Evolutionary conservation across 768 basidiomycete species (phyloP).

Genomic region (Cyclocybe aegerita): DNA sequence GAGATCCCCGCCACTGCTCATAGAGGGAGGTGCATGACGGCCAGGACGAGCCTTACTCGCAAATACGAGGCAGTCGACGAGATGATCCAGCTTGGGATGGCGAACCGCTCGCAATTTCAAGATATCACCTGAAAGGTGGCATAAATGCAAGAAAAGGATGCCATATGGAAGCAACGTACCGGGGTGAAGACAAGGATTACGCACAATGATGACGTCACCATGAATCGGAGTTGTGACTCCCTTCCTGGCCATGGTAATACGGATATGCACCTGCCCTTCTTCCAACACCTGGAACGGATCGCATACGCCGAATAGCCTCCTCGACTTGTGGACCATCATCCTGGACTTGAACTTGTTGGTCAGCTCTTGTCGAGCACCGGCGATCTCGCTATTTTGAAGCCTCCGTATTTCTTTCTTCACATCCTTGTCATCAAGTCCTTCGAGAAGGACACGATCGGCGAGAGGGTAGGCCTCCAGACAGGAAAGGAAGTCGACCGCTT

Average conservation of each 20-base stretch:
- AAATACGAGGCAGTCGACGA: slow-evolving; percentile 70
- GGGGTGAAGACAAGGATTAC: slow-evolving; percentile 71
- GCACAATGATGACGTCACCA: slow-evolving; percentile 60
- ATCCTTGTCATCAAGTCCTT: slow-evolving; percentile 46
- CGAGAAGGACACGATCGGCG: slow-evolving; percentile 53
- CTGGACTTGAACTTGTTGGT: slow-evolving; percentile 50
- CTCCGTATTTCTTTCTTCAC: slow-evolving; percentile 42
- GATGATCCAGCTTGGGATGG: slow-evolving; percentile 47
- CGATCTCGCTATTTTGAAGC: slow-evolving; percentile 49
- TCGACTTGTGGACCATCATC: slow-evolving; percentile 62
- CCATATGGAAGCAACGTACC: slow-evolving; percentile 29
- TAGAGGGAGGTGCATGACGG: slow-evolving; percentile 61
- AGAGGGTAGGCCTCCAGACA: slow-evolving; percentile 45
- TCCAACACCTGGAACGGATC: slow-evolving; percentile 63
- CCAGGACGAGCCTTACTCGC: slow-evolving; percentile 56
- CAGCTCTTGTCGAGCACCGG: slow-evolving; percentile 47
- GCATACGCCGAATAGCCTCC: slow-evolving; percentile 65
- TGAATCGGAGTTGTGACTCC: slow-evolving; percentile 58
- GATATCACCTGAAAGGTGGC: slow-evolving; percentile 47
- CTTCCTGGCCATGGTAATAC: slow-evolving; percentile 49
- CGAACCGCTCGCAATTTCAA: slow-evolving; percentile 62
- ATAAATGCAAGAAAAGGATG: neutral
- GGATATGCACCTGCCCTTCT: slow-evolving; percentile 64
- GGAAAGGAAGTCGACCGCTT: slow-evolving; percentile 58
- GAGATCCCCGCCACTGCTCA: slow-evolving; percentile 70